These are phyloP conservation scores for Furcasterigmium sp. DNA, from an alignment of 2,329 filamentous ascomycete species.

Conservation along the genomic window DNA sequence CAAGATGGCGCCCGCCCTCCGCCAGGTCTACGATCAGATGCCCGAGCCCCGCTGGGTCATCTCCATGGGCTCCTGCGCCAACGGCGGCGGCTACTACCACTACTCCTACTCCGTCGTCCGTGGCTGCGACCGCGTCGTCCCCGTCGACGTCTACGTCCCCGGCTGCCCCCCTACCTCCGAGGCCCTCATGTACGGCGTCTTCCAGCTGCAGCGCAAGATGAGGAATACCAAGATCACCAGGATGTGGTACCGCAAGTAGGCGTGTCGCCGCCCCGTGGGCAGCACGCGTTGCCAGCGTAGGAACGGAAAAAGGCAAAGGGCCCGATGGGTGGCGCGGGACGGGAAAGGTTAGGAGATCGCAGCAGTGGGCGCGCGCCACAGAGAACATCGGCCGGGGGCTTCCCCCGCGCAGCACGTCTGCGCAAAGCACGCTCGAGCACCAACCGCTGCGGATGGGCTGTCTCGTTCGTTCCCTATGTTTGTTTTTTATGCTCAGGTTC, in stretches of 20 bases:
- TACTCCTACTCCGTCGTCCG: slow-evolving; percentile 73
- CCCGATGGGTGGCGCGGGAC: neutral
- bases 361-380: too few relatives aligned
- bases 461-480: neutral
- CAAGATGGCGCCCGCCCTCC: slow-evolving; percentile 89
- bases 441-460: too few relatives aligned
- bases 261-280: neutral
- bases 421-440: too few relatives aligned
- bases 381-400: too few relatives aligned
- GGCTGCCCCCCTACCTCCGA: slow-evolving; percentile 62
- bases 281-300: neutral
- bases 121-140: slow-evolving; percentile 71
- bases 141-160: slow-evolving; percentile 76
- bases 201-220: slow-evolving; percentile 75
- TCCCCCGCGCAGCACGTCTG: too few relatives aligned
- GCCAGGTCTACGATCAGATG: slow-evolving; percentile 95
- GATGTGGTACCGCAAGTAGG: slow-evolving; percentile 55
- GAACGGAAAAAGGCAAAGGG: neutral
- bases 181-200: slow-evolving; percentile 65
- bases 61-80: slow-evolving; percentile 80
- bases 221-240: slow-evolving; percentile 50
- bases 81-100: slow-evolving; percentile 82
- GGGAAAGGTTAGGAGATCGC: neutral
- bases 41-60: slow-evolving; percentile 83
- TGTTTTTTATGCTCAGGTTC: neutral